A percentile compares a stretch with the other conserved stretches of the same genome.
Conservation (phyloP, 495 filamentous ascomycete genomes). For the Neurospora tetraspora region DNA sequence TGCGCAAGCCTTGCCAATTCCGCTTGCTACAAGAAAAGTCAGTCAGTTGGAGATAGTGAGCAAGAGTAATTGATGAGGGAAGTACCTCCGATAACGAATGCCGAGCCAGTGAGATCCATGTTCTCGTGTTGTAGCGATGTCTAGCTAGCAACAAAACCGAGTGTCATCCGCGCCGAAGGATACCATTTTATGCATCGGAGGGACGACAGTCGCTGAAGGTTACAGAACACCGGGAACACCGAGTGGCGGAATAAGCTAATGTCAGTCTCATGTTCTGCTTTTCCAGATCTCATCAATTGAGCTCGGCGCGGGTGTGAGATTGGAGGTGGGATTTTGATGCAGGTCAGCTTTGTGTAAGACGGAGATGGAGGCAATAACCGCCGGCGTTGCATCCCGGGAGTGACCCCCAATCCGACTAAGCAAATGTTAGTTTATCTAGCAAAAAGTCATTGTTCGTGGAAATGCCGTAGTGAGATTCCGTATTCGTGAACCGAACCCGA, state of each 20-base stretch:
- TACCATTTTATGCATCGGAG: not conserved
- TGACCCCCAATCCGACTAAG: not conserved
- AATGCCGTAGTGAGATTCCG: not conserved
- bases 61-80: no score
- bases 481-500: not conserved
- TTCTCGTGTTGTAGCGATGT: not conserved
- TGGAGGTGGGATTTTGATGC: not conserved
- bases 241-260: not conserved
- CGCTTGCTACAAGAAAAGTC: not conserved
- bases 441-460: not conserved
- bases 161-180: not conserved
- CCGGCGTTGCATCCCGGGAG: not conserved
- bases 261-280: not conserved
- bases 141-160: not conserved
- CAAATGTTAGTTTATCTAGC: not conserved
- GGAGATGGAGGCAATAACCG: not conserved
- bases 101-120: not conserved
- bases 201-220: not conserved
- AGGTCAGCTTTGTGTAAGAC: not conserved
- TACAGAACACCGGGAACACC: not conserved
- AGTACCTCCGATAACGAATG: not conserved
- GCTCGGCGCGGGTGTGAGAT: not conserved
- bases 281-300: not conserved
- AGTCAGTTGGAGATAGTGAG: no score
- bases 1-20: not conserved